Conservation (phyloP, 495 filamentous ascomycete genomes). For the Astrothelium macrocarpum region DNA sequence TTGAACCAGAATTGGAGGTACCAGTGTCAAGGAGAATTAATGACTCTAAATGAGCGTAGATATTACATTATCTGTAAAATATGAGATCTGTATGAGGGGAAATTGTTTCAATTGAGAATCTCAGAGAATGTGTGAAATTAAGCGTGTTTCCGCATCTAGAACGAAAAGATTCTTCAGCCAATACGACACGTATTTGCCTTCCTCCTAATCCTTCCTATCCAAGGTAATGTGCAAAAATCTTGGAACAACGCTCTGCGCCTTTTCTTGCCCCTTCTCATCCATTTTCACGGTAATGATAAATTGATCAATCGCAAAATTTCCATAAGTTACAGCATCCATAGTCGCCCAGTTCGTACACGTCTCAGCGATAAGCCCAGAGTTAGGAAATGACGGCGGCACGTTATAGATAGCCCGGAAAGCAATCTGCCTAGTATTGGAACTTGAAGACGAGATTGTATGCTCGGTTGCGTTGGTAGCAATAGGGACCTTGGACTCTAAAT, state of each 20-base stretch:
- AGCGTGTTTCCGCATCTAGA: no score
- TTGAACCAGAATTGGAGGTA: no score
- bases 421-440: background rate
- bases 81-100: no score
- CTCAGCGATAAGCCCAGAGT: conserved; percentile 10
- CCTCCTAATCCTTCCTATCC: background rate
- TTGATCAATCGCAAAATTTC: conserved; percentile 10
- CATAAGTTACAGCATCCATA: conserved; percentile 7
- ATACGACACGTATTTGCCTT: background rate
- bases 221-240: background rate
- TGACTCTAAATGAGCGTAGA: no score
- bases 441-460: background rate
- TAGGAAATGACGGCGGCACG: background rate
- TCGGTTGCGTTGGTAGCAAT: background rate
- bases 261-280: background rate
- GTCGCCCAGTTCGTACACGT: conserved; percentile 10
- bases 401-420: conserved; percentile 2
- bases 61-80: no score
- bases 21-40: no score
- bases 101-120: background rate
- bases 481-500: background rate
- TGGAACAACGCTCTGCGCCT: background rate
- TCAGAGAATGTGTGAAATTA: background rate
- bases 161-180: no score
- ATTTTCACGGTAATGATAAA: background rate